These are phyloP conservation scores for Solanum peruvianum DNA, from an alignment of 257 asterid genomes.

Conservation along the genomic window DNA sequence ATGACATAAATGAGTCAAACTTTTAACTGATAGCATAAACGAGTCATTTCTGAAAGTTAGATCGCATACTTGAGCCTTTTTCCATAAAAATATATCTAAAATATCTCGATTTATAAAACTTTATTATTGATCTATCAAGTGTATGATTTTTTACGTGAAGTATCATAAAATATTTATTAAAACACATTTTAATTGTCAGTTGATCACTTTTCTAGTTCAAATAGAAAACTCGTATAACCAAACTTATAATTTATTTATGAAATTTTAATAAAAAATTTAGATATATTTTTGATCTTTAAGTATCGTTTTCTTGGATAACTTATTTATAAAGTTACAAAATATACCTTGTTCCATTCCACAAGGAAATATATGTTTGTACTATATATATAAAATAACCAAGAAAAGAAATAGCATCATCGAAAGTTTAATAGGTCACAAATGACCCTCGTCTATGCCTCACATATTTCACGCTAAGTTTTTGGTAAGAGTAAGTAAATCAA, in stretches of 20 bases:
- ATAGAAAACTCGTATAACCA: rapidly evolving
- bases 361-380: neutral
- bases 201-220: no score
- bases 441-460: neutral
- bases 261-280: no score
- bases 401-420: neutral
- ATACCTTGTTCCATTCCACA: neutral
- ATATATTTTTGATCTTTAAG: no score
- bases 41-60: no score
- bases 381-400: neutral
- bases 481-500: neutral
- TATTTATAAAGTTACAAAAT: neutral
- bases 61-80: no score
- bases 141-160: no score
- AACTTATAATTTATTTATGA: neutral
- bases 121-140: rapidly evolving
- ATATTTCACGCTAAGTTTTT: neutral
- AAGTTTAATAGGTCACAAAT: neutral
- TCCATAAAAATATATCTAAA: no score
- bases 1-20: no score
- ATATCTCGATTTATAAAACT: no score
- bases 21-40: no score
- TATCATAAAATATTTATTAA: no score
- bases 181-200: no score
- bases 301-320: neutral